Evolutionary conservation across 1,284 basidiomycete species (phyloP), one percentile per base, ranked within the genome.

Genomic region (Fomitopsis betulina): DNA sequence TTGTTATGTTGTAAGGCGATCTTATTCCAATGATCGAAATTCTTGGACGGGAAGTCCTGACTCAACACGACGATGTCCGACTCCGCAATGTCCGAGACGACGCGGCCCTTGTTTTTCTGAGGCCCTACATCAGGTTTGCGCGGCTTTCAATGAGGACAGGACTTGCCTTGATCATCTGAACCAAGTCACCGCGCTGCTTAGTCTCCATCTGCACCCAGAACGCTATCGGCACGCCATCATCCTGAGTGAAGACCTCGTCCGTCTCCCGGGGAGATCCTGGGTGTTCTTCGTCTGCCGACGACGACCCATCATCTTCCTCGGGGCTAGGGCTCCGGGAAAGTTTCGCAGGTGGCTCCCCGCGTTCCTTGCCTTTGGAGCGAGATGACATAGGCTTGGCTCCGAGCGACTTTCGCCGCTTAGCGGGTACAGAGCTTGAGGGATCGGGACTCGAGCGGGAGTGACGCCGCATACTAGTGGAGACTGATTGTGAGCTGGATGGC

Each of bases 61-160:
- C 77, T 79, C 47, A 90, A 71, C 32, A 90, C 76, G 15, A 79
- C 77, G 65, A 81, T 86, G 63, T 85, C 79, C 5, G 87, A 86
- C 17, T 75, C 72, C 5, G 70, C 65, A n/a, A 80, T 76, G 42
- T 79, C 76, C 17, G 75, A 73, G 7, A 76, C 76, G 43, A 88
- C 81, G 60, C 67, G 75, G 13, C 88, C 87, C 7, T 84, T 85
- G 59, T 85, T 76, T 78, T 78, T 84, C 87, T 89, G 65, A 39
- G 52, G 10, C 37, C n/a, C 39, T 35, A 23, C 13, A 54, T 30
- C 23, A 43, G 37, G 1, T 27, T 15, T 5, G 23, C 21, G 52
- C 17, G n/a, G 13, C 27, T 21, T 17, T 12, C 5, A 10, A 15
- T 12, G 43, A 25, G 5, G 25, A 45, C 27, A 32, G 3, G 3